These are phyloP conservation scores for Mycena albidolilacea DNA, from an alignment of 768 basidiomycete species.

Conservation along the genomic window DNA sequence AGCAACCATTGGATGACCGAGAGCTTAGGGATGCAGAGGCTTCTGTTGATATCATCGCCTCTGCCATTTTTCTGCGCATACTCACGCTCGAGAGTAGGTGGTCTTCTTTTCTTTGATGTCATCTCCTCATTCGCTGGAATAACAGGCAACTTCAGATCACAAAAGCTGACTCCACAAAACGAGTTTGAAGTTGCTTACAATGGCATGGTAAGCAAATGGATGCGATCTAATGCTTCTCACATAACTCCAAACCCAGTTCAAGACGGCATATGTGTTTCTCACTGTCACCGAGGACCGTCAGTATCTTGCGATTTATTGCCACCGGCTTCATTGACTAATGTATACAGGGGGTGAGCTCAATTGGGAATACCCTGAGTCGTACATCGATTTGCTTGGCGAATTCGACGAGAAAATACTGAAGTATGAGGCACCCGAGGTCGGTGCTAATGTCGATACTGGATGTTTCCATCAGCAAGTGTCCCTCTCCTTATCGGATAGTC, in stretches of 20 bases:
- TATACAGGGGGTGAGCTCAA: neutral
- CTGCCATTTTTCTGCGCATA: neutral
- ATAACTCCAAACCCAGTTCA: neutral
- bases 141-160: slow-evolving; percentile 19
- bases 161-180: slow-evolving; percentile 10
- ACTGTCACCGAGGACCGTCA: neutral
- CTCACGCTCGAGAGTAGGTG: slow-evolving; percentile 11
- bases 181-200: slow-evolving; percentile 25
- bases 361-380: neutral
- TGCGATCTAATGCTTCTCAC: neutral
- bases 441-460: no score
- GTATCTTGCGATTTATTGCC: neutral
- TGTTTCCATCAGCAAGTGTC: neutral
- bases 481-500: no score
- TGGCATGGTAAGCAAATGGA: slow-evolving; percentile 13
- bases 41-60: neutral
- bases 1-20: slow-evolving; percentile 7
- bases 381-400: neutral
- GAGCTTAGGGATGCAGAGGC: slow-evolving; percentile 4
- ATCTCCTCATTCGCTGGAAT: neutral
- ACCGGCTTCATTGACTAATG: neutral
- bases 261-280: neutral
- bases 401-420: neutral
- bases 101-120: neutral
- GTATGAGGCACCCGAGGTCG: neutral